These are phyloP conservation scores for Moesziomyces antarcticus DNA, from an alignment of 1,284 basidiomycete species.

Conservation along the genomic window DNA sequence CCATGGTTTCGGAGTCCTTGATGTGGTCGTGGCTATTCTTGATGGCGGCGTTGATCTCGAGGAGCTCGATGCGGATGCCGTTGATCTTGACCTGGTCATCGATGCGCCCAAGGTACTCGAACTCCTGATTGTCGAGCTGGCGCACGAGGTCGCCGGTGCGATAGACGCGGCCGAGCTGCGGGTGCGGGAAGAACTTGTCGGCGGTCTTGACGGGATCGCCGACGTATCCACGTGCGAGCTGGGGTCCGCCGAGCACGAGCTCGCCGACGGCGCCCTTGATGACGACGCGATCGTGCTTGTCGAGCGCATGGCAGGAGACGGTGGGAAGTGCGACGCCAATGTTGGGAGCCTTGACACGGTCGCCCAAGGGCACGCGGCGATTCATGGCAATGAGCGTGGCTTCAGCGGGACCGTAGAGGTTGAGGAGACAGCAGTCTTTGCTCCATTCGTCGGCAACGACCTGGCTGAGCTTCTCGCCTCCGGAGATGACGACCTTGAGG, in stretches of 20 bases:
- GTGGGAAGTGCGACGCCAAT: conserved; percentile 67
- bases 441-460: conserved; percentile 68
- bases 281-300: conserved; percentile 59
- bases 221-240: conserved; percentile 63
- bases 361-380: conserved; percentile 58
- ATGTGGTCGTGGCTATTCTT: conserved; percentile 54
- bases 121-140: conserved; percentile 64
- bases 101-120: conserved; percentile 68
- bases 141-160: conserved; percentile 66
- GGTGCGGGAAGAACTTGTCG: conserved; percentile 64
- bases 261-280: conserved; percentile 68
- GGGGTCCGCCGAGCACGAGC: conserved; percentile 63
- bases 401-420: conserved; percentile 67
- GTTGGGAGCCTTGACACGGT: conserved; percentile 67
- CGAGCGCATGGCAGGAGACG: conserved; percentile 62
- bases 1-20: conserved; percentile 65
- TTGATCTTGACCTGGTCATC: conserved; percentile 69
- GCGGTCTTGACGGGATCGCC: conserved; percentile 63
- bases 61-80: conserved; percentile 68
- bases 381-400: conserved; percentile 66
- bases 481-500: conserved; percentile 68
- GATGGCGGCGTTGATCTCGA: conserved; percentile 69
- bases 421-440: conserved; percentile 63
- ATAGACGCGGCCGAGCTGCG: conserved; percentile 61
- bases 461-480: conserved; percentile 68